phyloP scores from a whole-genome alignment of 768 basidiomycete genomes.

The Termitomyces sp. region DNA sequence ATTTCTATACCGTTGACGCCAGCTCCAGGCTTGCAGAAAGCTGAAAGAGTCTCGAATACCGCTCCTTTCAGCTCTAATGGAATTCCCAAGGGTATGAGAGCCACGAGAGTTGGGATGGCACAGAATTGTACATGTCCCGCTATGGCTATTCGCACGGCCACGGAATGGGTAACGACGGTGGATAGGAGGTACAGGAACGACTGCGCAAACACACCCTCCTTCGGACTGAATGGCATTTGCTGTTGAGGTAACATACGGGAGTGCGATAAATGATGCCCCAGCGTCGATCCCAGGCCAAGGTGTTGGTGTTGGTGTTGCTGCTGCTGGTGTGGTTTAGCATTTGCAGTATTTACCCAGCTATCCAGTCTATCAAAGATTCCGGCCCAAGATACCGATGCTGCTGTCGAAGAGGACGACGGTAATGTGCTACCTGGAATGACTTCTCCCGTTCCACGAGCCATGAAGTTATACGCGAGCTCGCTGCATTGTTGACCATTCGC shows the following conservation, averaged over 20 bases:
- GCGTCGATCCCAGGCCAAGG: slow-evolving; percentile 14
- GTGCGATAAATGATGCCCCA: slow-evolving; percentile 24
- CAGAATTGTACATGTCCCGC: slow-evolving; percentile 74
- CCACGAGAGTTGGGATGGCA: slow-evolving; percentile 74
- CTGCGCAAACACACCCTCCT: slow-evolving; percentile 74
- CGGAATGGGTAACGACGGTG: slow-evolving; percentile 68
- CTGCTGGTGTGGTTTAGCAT: slow-evolving; percentile 38
- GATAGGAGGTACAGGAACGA: slow-evolving; percentile 78
- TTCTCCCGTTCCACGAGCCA: slow-evolving; percentile 72
- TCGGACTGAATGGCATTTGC: slow-evolving; percentile 50
- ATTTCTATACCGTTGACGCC: slow-evolving; percentile 70
- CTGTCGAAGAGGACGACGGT: slow-evolving; percentile 42
- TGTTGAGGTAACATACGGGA: slow-evolving; percentile 37
- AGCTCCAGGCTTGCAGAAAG: slow-evolving; percentile 81
- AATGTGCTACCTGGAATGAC: slow-evolving; percentile 56
- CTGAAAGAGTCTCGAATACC: slow-evolving; percentile 72
- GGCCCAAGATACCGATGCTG: slow-evolving; percentile 70
- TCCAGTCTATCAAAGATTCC: slow-evolving; percentile 72
- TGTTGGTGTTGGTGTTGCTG: slow-evolving; percentile 28
- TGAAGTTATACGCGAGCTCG: slow-evolving; percentile 84
- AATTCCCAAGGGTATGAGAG: slow-evolving; percentile 73
- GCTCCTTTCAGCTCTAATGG: slow-evolving; percentile 90
- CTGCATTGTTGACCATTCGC: slow-evolving; percentile 83
- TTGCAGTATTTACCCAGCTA: slow-evolving; percentile 60
- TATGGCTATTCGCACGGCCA: slow-evolving; percentile 74